These are phyloP conservation scores for Fusarium marasasianum DNA, from an alignment of 2,329 filamentous ascomycete genomes.

Conservation along the genomic window DNA sequence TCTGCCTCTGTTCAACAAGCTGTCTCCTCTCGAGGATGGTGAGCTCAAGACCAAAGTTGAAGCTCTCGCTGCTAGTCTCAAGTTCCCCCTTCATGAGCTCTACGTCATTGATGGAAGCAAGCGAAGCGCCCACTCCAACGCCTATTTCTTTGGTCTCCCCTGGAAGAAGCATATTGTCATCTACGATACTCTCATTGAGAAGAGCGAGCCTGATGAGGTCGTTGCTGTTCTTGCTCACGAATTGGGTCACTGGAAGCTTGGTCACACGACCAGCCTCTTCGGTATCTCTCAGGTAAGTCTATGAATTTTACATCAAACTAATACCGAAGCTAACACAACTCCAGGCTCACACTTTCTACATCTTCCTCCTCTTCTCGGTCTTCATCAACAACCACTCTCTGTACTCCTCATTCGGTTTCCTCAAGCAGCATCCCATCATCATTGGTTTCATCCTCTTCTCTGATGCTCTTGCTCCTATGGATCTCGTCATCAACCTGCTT, in stretches of 20 bases:
- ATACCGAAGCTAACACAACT: slow-evolving; percentile 41
- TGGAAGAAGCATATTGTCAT: slow-evolving; percentile 99
- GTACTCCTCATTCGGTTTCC: slow-evolving; percentile 91
- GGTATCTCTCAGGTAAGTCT: slow-evolving; percentile 78
- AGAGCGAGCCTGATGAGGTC: slow-evolving; percentile 90
- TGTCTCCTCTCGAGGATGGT: slow-evolving; percentile 89
- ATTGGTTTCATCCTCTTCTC: slow-evolving; percentile 98
- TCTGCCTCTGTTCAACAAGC: slow-evolving; percentile 96
- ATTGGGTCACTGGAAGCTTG: slow-evolving; percentile 95
- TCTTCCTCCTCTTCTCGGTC: slow-evolving; percentile 94
- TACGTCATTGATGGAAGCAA: slow-evolving; percentile 95
- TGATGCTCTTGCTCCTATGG: slow-evolving; percentile 92
- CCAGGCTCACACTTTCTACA: slow-evolving; percentile 92
- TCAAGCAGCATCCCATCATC: slow-evolving; percentile 85
- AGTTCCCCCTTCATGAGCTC: slow-evolving; percentile 92
- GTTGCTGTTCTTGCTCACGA: slow-evolving; percentile 96
- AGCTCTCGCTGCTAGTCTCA: slow-evolving; percentile 79
- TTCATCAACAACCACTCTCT: slow-evolving; percentile 96
- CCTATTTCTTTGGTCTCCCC: slow-evolving; percentile 95
- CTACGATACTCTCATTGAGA: slow-evolving; percentile 96
- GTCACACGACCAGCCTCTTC: slow-evolving; percentile 92
- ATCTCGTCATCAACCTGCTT: slow-evolving; percentile 90
- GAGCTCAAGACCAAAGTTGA: slow-evolving; percentile 90
- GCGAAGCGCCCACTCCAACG: slow-evolving; percentile 86
- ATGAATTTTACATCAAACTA: background rate